Conservation (phyloP, 306 rosid species). For the Nissolia schottii region DNA sequence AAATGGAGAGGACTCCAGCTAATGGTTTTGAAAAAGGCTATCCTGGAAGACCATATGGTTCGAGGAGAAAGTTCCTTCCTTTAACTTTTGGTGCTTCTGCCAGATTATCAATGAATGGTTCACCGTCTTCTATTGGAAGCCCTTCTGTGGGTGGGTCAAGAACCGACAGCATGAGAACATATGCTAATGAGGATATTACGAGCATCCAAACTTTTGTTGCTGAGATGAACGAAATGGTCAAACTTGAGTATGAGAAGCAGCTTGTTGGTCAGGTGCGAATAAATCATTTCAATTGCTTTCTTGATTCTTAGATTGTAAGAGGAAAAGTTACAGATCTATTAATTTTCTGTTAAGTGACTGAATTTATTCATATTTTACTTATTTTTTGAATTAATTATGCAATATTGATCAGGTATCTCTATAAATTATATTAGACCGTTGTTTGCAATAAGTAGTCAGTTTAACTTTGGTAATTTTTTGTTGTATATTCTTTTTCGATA, state of each 20-base stretch:
- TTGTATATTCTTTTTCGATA: no score
- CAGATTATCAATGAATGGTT: conserved; percentile 55
- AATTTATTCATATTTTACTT: no score
- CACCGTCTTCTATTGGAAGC: conserved; percentile 82
- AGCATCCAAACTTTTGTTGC: conserved; percentile 85
- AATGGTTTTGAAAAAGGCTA: conserved; percentile 60
- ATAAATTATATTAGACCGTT: background rate
- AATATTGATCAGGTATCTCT: background rate
- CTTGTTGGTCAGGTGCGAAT: conserved; percentile 66
- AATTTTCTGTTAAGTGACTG: background rate
- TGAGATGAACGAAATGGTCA: conserved; percentile 88
- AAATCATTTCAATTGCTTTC: background rate
- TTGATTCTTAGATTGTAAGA: background rate
- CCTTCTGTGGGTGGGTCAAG: conserved; percentile 49
- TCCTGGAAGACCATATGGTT: conserved; percentile 86
- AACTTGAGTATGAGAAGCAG: conserved; percentile 71
- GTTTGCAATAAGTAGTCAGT: background rate
- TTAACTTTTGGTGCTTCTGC: conserved; percentile 39
- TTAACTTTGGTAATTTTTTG: background rate
- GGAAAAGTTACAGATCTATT: background rate
- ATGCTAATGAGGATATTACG: conserved; percentile 70
- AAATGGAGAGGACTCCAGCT: conserved; percentile 59
- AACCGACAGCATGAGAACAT: conserved; percentile 40
- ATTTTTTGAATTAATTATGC: background rate
- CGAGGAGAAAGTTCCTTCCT: conserved; percentile 45